These are phyloP conservation scores for Vaccinium darrowii DNA, from an alignment of 148 eudicot species.

Conservation along the genomic window DNA sequence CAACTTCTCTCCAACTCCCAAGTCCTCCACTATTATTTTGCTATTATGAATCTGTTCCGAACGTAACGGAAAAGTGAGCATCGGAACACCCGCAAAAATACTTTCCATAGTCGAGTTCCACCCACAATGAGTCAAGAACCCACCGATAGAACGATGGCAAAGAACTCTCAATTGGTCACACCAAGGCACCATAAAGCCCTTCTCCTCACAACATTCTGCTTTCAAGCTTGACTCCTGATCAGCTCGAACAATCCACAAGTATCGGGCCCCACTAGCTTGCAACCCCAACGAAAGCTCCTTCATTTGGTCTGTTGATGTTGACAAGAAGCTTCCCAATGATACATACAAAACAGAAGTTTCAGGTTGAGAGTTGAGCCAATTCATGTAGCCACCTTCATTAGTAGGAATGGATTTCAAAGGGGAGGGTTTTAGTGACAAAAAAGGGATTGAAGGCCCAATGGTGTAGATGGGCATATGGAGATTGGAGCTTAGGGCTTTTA, in stretches of 20 bases:
- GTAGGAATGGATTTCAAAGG: too few species aligned
- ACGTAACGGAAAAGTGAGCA: neutral
- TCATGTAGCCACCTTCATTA: neutral
- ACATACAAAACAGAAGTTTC: neutral
- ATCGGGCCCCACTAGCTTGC: neutral
- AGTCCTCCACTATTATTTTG: slow-evolving; percentile 1
- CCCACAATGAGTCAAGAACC: neutral
- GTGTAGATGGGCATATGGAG: slow-evolving; percentile 8
- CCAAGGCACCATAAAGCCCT: neutral
- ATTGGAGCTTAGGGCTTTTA: neutral
- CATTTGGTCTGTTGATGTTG: neutral
- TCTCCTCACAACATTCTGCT: neutral
- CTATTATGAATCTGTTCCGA: neutral
- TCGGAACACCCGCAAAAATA: neutral
- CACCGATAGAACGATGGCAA: neutral
- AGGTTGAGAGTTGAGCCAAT: slow-evolving; percentile 13
- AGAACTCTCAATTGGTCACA: neutral
- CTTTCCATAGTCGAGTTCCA: neutral
- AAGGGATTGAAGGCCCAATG: slow-evolving; percentile 15
- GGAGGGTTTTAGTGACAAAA: neutral
- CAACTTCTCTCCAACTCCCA: neutral
- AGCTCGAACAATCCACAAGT: neutral
- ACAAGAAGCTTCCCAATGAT: neutral
- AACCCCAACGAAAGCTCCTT: neutral
- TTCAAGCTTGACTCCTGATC: neutral